phyloP scores from a whole-genome alignment of 768 basidiomycete genomes.

The Boletus tomentosulus region DNA sequence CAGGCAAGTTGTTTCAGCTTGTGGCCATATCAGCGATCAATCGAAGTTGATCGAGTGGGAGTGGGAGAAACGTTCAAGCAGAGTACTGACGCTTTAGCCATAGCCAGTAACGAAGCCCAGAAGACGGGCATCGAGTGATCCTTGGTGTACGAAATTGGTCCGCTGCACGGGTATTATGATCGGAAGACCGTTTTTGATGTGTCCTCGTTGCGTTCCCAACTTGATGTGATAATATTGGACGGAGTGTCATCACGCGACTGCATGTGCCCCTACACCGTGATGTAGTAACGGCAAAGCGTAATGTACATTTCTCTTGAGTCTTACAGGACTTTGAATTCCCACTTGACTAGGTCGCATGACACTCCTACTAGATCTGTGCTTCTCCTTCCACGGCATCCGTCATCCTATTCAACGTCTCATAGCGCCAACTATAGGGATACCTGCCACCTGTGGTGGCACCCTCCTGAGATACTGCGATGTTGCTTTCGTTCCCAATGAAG shows the following conservation, averaged over 20 bases:
- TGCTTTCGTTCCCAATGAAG: conserved; percentile 34
- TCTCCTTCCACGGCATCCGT: conserved; percentile 49
- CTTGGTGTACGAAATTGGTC: background rate
- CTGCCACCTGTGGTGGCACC: conserved; percentile 15
- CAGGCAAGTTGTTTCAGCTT: background rate
- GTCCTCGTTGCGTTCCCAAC: background rate
- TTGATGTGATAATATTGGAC: background rate
- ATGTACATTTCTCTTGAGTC: background rate
- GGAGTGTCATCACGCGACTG: background rate
- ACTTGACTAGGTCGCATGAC: background rate
- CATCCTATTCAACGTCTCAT: conserved; percentile 57
- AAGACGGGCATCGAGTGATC: background rate
- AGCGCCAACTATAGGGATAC: conserved; percentile 46
- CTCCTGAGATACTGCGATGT: conserved; percentile 25
- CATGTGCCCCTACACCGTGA: background rate
- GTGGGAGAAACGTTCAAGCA: background rate
- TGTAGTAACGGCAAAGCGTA: background rate
- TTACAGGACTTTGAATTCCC: background rate
- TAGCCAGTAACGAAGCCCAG: background rate
- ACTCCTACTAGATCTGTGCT: background rate
- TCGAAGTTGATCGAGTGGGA: background rate
- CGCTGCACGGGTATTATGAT: background rate
- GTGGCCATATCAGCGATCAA: background rate
- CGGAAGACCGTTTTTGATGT: background rate
- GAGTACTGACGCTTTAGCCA: too few species aligned